These are phyloP conservation scores for Backusella tuberculispora DNA, from an alignment of 192 early-diverging fungal genomes.

Conservation along the genomic window DNA sequence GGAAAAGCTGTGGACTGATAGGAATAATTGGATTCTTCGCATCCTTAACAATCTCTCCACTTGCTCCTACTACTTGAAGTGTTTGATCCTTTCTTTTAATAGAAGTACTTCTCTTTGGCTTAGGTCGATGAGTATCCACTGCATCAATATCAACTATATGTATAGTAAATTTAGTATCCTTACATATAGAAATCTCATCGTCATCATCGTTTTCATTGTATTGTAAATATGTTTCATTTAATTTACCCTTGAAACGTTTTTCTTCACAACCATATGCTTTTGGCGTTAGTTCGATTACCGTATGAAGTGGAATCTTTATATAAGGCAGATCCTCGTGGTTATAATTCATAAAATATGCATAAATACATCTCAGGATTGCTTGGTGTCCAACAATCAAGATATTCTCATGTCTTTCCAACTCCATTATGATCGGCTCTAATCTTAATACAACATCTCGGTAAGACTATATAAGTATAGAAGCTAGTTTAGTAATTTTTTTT, in stretches of 20 bases:
- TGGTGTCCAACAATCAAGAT: constrained; percentile 98
- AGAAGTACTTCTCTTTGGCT: constrained; percentile 43
- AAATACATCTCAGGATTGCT: constrained; percentile 95
- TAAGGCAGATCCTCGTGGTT: constrained; percentile 95
- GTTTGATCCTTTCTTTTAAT: neutral
- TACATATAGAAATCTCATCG: neutral
- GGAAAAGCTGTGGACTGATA: constrained; percentile 28
- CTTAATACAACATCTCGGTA: constrained; percentile 95
- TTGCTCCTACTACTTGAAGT: constrained; percentile 24
- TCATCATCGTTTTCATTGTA: too few species aligned
- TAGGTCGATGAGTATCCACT: constrained; percentile 93
- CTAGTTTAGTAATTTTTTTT: too few species aligned
- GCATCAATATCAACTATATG: constrained; percentile 87
- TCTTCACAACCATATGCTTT: constrained; percentile 96
- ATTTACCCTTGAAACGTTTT: constrained; percentile 80
- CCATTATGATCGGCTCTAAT: constrained; percentile 98
- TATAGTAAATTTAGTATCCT: neutral
- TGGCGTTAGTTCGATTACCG: constrained; percentile 94
- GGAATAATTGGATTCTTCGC: constrained; percentile 38
- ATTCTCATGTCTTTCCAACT: constrained; percentile 94
- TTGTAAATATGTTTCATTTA: neutral
- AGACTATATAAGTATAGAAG: constrained; percentile 37
- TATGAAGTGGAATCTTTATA: constrained; percentile 97
- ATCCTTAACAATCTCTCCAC: constrained; percentile 38
- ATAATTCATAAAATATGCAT: constrained; percentile 96